Percentiles rank a stretch among this genome's conserved stretches.
phyloP scores from a whole-genome alignment of 352 stramenopile species.

The Aphanomyces invadans region DNA sequence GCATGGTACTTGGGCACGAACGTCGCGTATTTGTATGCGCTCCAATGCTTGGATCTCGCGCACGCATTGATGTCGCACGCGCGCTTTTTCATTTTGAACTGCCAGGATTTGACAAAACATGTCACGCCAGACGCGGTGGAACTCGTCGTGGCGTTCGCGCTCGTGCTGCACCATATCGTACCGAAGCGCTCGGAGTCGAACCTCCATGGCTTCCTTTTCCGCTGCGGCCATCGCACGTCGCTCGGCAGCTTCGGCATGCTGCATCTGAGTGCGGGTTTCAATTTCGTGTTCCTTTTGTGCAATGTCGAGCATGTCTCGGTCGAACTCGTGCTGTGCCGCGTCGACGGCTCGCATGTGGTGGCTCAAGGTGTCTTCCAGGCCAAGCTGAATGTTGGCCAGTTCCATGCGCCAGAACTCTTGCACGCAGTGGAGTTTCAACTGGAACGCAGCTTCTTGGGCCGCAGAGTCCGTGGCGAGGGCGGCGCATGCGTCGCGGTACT shows the following conservation, averaged over 20 bases:
- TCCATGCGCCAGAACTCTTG: background rate
- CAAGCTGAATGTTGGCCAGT: background rate
- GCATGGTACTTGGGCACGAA: background rate
- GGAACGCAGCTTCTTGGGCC: constrained; percentile 1
- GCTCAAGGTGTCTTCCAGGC: constrained; percentile 1
- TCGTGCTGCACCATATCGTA: background rate
- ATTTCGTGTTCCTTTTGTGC: background rate
- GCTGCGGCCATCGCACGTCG: background rate
- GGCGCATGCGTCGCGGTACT: background rate
- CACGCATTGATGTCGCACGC: background rate
- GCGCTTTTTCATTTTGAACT: background rate
- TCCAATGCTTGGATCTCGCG: background rate
- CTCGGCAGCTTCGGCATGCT: background rate
- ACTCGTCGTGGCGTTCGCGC: background rate
- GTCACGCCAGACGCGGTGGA: background rate
- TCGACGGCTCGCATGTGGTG: background rate
- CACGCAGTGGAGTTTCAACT: background rate
- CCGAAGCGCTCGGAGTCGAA: background rate
- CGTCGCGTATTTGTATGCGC: background rate
- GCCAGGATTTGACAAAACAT: background rate
- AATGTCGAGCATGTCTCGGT: background rate
- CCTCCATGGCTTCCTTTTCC: background rate
- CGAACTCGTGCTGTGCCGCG: background rate
- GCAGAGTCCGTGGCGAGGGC: background rate
- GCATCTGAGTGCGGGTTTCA: background rate